These are phyloP conservation scores for Xylariaceae sp. DNA, from an alignment of 2,329 filamentous ascomycete species.

Conservation along the genomic window DNA sequence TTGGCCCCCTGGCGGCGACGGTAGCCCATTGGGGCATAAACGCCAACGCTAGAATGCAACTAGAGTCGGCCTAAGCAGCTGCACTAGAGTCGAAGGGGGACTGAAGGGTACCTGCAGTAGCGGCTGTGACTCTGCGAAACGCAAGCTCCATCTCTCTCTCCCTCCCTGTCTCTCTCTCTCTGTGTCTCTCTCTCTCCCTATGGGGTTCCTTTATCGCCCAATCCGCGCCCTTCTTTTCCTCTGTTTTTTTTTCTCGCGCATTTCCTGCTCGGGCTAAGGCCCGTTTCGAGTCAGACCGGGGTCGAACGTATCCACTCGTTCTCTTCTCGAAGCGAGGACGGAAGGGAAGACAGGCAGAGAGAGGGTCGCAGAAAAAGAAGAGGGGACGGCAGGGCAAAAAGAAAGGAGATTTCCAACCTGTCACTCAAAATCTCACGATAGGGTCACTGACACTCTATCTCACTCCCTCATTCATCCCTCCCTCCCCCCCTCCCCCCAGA, in stretches of 20 bases:
- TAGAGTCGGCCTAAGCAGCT: no score
- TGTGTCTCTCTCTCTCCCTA: no score
- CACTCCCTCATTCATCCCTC: slow-evolving; percentile 2
- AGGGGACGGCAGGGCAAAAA: not conserved
- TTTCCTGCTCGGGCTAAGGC: not conserved
- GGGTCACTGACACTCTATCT: not conserved
- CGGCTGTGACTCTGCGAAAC: not conserved
- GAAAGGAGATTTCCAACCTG: not conserved
- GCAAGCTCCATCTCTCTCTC: not conserved
- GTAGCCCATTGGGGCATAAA: not conserved
- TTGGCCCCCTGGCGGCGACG: slow-evolving; percentile 1
- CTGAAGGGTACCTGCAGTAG: slow-evolving; percentile 18
- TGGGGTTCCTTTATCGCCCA: not conserved
- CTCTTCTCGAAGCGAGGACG: not conserved
- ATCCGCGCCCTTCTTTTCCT: not conserved
- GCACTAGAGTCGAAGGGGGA: not conserved
- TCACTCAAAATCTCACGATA: slow-evolving; percentile 3
- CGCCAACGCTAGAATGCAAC: no score
- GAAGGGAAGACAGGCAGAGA: not conserved
- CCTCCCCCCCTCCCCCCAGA: not conserved
- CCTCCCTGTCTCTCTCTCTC: not conserved
- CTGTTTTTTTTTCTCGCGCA: slow-evolving; percentile 2
- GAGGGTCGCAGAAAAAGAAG: not conserved
- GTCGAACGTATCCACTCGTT: not conserved
- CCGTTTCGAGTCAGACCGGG: slow-evolving; percentile 15